Base-by-base conservation (phyloP, 1,284 basidiomycete genomes). In the Rhizoctonia solani region DNA sequence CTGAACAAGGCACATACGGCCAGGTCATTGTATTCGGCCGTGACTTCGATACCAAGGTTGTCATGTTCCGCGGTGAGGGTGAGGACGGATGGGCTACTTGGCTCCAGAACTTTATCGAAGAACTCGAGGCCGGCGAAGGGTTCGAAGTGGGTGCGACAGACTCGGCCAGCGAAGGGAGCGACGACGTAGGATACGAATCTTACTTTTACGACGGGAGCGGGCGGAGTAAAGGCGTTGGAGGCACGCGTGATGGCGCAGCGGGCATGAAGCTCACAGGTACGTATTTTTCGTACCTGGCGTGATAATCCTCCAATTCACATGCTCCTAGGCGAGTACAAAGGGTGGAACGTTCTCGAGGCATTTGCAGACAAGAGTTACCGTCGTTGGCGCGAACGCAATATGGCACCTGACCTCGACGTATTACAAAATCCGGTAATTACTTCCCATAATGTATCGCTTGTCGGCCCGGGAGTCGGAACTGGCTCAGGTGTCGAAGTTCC, bases 11-110 rank as follows among this genome's bases (percentile, higher is more conserved):
- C 53, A 77, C 85, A 1, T 81, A 86, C 55, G 97, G 96, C 3
- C 96, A 99, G 77, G 95, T 98, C 56, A 98, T 99, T 70, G 88
- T 98, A 54, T 99, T 98, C 77, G 96, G 96, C 13, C 85, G 96
- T 59, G 96, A 99, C 76, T 98, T 99, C 77, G 96, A 99, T 77
- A 92, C 94, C 25, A 99, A 99, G 77, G 92, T 98, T 44, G 96
- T 98, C 34, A 81, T 98, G 56, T 95, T 90, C 87, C 83, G 85
- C 67, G 95, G 94, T 4, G 95, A 98, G 70, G 95, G 95, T 16
- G 82, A 85, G 39, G 88, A 86, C 11, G 96, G 96, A 3, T 99
- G 97, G 96, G 96, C 92, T 37, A 88, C 88, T 74, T 99, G 95
- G 91, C 79, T 99, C 41, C 87, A 93, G n/a, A 83, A 82, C 54